A percentile compares a stretch with the other conserved stretches of the same genome.
phyloP scores from a whole-genome alignment of 1,284 basidiomycete species.

The Schizophyllum commune region DNA sequence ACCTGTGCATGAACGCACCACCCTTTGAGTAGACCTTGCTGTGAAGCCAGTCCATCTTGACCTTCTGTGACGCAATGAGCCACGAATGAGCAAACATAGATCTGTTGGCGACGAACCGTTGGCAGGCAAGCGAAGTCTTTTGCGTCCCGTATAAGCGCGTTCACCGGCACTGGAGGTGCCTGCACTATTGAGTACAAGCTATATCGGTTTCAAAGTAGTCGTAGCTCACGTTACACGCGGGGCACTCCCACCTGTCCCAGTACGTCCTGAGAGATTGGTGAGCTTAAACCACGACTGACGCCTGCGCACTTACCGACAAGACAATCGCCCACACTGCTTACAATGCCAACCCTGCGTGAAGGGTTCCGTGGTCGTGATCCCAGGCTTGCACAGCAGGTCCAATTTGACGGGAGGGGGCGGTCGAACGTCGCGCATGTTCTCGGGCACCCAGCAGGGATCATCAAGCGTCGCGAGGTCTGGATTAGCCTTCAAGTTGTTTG shows the following conservation, averaged over 20 bases:
- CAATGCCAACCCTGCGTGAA: slow-evolving; percentile 70
- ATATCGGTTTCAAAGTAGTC: too few species aligned
- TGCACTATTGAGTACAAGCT: background rate
- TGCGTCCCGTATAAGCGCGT: background rate
- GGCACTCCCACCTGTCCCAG: slow-evolving; percentile 70
- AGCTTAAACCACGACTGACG: slow-evolving; percentile 1
- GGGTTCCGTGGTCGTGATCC: slow-evolving; percentile 40
- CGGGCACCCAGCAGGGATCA: slow-evolving; percentile 17
- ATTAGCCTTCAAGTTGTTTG: slow-evolving; percentile 35
- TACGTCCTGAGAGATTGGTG: slow-evolving; percentile 37
- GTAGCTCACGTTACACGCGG: slow-evolving; percentile 38
- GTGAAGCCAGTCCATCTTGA: background rate
- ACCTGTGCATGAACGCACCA: background rate
- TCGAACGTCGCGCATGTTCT: slow-evolving; percentile 5
- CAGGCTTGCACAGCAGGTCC: slow-evolving; percentile 20
- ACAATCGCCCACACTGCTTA: slow-evolving; percentile 55
- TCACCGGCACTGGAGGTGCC: background rate
- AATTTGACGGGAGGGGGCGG: slow-evolving; percentile 23
- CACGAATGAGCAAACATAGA: slow-evolving; percentile 10
- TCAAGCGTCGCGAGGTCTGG: slow-evolving; percentile 35
- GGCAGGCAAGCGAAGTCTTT: background rate
- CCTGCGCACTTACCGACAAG: slow-evolving; percentile 46
- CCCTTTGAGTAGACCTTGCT: background rate
- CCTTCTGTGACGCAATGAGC: slow-evolving; percentile 20
- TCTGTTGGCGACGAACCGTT: background rate